These are phyloP conservation scores for Globisporangium irregulare DNA, from an alignment of 352 stramenopile species.

Conservation along the genomic window DNA sequence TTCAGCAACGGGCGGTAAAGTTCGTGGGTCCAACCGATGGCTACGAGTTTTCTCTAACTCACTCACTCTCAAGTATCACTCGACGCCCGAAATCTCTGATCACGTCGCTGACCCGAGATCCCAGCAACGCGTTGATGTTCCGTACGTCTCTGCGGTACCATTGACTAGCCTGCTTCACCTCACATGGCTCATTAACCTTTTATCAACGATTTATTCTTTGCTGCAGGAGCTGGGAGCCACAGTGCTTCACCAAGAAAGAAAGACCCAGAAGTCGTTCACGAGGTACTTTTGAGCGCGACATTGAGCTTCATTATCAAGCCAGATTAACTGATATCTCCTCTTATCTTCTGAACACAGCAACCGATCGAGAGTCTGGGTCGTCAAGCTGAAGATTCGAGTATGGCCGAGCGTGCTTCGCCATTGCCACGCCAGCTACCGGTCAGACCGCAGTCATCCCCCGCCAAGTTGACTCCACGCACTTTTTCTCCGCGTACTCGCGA, in stretches of 20 bases:
- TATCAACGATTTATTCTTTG: background rate
- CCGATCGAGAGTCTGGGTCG: background rate
- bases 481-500: constrained; percentile 20
- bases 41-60: constrained; percentile 36
- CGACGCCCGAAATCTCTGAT: constrained; percentile 12
- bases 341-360: background rate
- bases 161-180: background rate
- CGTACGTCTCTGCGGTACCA: constrained; percentile 1
- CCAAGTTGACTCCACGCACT: constrained; percentile 20
- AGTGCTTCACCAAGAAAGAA: constrained; percentile 13
- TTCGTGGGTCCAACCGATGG: constrained; percentile 31
- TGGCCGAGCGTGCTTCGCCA: background rate
- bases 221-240: constrained; percentile 5
- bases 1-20: constrained; percentile 41
- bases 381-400: background rate
- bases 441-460: constrained; percentile 52
- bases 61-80: constrained; percentile 26
- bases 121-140: background rate
- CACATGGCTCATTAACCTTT: background rate
- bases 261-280: background rate
- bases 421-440: constrained; percentile 17
- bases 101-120: constrained; percentile 2
- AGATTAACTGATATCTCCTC: background rate
- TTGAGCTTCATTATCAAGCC: background rate
- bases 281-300: constrained; percentile 1